Conservation (phyloP, 1,139 yeast species). For the Taphrina flavorubra region DNA sequence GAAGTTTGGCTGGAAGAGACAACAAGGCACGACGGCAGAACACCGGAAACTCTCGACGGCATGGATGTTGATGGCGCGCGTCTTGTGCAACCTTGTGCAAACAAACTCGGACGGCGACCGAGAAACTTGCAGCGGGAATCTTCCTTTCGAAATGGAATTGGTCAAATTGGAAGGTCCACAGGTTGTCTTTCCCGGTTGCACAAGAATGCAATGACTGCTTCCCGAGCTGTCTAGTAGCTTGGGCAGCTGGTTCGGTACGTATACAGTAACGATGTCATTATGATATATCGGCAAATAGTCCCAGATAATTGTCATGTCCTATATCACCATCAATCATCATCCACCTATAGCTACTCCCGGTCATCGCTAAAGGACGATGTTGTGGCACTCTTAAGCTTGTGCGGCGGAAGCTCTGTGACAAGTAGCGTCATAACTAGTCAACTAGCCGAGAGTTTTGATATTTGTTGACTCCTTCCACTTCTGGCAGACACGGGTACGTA, state of each 20-base stretch:
- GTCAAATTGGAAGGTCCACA: too few relatives aligned
- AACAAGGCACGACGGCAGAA: too few relatives aligned
- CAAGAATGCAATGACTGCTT: neutral
- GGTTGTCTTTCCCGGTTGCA: neutral
- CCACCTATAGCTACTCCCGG: too few relatives aligned
- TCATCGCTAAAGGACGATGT: too few relatives aligned
- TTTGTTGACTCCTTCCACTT: neutral
- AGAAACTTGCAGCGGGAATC: neutral
- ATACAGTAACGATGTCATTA: neutral
- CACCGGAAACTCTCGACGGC: too few relatives aligned
- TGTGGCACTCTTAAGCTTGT: too few relatives aligned
- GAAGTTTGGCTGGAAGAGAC: conserved; percentile 1
- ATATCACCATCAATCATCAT: too few relatives aligned
- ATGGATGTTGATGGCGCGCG: neutral
- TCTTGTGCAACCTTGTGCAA: too few relatives aligned
- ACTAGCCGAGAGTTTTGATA: neutral
- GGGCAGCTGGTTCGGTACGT: too few relatives aligned
- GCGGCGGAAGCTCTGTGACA: neutral
- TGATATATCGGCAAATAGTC: too few relatives aligned
- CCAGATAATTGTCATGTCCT: too few relatives aligned
- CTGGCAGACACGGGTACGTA: neutral
- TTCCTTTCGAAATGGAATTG: too few relatives aligned
- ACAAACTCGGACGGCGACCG: neutral
- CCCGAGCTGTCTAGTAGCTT: neutral
- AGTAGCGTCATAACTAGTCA: neutral